These are phyloP conservation scores for Oryza glumipatula DNA, from an alignment of 176 grass and related monocot genomes.

Conservation along the genomic window DNA sequence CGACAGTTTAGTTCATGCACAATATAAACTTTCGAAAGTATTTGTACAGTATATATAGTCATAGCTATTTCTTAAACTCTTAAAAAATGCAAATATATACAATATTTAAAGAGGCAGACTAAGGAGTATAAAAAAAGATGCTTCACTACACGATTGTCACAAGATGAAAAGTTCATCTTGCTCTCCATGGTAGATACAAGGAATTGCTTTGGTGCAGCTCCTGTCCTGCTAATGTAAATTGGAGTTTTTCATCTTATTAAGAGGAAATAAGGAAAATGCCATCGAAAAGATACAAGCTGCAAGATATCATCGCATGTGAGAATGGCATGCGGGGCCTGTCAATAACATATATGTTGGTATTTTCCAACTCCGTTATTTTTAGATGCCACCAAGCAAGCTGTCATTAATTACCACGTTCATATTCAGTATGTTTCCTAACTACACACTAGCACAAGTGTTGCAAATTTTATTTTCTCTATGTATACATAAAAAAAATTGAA, in stretches of 20 bases:
- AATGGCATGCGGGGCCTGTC: too few species aligned
- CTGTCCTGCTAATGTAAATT: conserved; percentile 29
- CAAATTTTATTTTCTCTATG: neutral
- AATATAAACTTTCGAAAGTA: conserved; percentile 10
- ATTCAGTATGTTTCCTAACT: neutral
- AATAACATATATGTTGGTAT: neutral
- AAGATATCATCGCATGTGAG: neutral
- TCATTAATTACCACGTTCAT: neutral
- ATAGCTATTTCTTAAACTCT: neutral
- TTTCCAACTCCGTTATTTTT: too few species aligned
- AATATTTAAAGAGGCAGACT: conserved; percentile 8
- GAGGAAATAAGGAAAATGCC: neutral
- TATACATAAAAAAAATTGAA: neutral
- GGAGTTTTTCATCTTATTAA: conserved; percentile 22
- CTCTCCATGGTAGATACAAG: conserved; percentile 1
- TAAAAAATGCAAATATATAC: conserved; percentile 10
- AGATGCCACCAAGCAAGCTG: too few species aligned
- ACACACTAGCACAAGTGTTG: neutral
- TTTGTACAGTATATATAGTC: neutral
- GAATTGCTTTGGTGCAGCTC: neutral
- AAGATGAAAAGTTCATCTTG: neutral
- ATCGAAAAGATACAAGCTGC: neutral
- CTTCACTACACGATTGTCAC: neutral
- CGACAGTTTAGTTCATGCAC: neutral
- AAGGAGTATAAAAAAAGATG: conserved; percentile 2